phyloP scores from a whole-genome alignment of 139 green algal genomes.

The Volvox reticuliferus region DNA sequence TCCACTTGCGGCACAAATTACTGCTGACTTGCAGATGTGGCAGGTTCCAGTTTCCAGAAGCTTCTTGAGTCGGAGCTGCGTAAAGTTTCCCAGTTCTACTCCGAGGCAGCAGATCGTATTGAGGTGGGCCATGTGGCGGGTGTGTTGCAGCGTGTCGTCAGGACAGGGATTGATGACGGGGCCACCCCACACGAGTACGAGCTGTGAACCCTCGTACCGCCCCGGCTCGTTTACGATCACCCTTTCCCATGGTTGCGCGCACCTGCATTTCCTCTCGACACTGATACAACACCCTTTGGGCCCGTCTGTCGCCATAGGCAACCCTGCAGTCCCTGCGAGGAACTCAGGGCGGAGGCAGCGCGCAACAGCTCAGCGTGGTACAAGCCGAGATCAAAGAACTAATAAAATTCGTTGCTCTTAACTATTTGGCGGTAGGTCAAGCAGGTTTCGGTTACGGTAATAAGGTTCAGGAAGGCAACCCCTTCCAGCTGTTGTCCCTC shows the following conservation, averaged over 20 bases:
- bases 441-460: background rate
- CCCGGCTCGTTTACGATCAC: no score
- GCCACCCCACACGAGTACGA: no score
- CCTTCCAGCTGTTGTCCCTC: no score
- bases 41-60: background rate
- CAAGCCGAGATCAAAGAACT: conserved; percentile 62
- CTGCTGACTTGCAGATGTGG: background rate
- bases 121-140: conserved; percentile 19
- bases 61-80: conserved; percentile 19
- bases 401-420: conserved; percentile 85
- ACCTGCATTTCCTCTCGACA: no score
- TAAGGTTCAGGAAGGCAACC: no score
- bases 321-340: background rate
- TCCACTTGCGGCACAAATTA: no score
- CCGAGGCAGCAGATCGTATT: background rate
- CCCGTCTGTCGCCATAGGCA: background rate
- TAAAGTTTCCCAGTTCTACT: conserved; percentile 46
- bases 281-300: no score
- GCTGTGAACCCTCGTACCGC: no score
- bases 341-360: background rate
- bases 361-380: conserved; percentile 57
- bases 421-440: conserved; percentile 84
- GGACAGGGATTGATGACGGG: no score
- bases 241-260: no score
- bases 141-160: no score